These are phyloP conservation scores for Pythium brachiatum DNA, from an alignment of 352 stramenopile genomes.

Conservation along the genomic window DNA sequence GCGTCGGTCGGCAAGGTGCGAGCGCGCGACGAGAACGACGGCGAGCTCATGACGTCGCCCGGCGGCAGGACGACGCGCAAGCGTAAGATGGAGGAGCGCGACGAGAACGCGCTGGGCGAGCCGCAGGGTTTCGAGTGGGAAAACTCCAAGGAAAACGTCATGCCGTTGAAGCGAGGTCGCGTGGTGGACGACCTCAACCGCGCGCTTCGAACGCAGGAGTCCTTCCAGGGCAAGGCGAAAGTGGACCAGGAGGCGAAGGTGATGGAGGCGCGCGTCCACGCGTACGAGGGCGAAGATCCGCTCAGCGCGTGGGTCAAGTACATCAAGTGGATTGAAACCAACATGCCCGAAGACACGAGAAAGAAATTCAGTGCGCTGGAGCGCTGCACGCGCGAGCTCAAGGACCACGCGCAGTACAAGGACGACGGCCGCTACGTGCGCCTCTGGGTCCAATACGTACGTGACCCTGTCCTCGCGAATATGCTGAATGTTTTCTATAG, in stretches of 20 bases:
- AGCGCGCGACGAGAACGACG: slow-evolving; percentile 25
- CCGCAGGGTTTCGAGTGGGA: slow-evolving; percentile 74
- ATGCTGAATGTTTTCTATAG: not conserved
- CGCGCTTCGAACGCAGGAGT: slow-evolving; percentile 58
- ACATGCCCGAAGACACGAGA: slow-evolving; percentile 79
- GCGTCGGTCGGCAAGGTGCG: slow-evolving; percentile 17
- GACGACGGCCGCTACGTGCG: slow-evolving; percentile 81
- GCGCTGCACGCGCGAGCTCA: slow-evolving; percentile 70
- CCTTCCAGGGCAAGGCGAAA: slow-evolving; percentile 55
- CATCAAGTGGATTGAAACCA: slow-evolving; percentile 75
- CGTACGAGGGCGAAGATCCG: slow-evolving; percentile 64
- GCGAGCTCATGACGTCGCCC: slow-evolving; percentile 16
- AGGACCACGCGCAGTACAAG: slow-evolving; percentile 56
- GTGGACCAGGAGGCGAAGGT: slow-evolving; percentile 54
- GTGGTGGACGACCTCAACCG: slow-evolving; percentile 80
- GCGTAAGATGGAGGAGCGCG: slow-evolving; percentile 37
- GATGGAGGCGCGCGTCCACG: slow-evolving; percentile 43
- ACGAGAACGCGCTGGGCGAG: slow-evolving; percentile 24
- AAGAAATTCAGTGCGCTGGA: slow-evolving; percentile 78
- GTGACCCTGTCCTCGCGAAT: slow-evolving; percentile 15
- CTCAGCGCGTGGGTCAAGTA: slow-evolving; percentile 69
- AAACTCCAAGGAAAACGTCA: slow-evolving; percentile 86
- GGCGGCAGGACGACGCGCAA: slow-evolving; percentile 24
- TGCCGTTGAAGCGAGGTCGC: slow-evolving; percentile 75
- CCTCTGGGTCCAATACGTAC: slow-evolving; percentile 87